Conservation (phyloP, 352 stramenopile genomes). For the Achlya hypogyna region DNA sequence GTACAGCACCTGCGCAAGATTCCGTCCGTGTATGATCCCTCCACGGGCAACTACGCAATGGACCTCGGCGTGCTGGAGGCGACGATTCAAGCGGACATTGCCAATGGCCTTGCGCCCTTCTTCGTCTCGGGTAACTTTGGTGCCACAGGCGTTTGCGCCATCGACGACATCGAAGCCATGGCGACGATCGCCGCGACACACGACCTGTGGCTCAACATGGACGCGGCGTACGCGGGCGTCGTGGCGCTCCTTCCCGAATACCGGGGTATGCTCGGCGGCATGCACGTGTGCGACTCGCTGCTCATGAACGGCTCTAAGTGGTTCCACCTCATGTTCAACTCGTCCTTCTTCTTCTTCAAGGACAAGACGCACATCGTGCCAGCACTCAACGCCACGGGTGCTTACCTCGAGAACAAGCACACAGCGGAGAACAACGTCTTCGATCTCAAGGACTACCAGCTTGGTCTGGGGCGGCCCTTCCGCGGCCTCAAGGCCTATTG, state of each 20-base stretch:
- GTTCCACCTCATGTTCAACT: conserved; percentile 58
- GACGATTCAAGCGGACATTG: conserved; percentile 25
- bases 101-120: conserved; percentile 44
- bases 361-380: conserved; percentile 43
- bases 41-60: conserved; percentile 55
- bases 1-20: conserved; percentile 46
- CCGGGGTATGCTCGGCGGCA: conserved; percentile 37
- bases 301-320: conserved; percentile 74
- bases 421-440: conserved; percentile 26
- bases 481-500: conserved; percentile 65
- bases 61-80: conserved; percentile 20
- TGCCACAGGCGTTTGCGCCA: conserved; percentile 48
- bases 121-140: conserved; percentile 50
- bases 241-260: conserved; percentile 47
- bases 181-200: conserved; percentile 30
- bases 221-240: conserved; percentile 51
- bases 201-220: conserved; percentile 51
- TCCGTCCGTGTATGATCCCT: conserved; percentile 35
- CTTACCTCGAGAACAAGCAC: conserved; percentile 72
- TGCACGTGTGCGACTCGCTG: conserved; percentile 56
- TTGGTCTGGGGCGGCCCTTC: conserved; percentile 57
- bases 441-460: conserved; percentile 73
- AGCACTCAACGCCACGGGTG: conserved; percentile 43
- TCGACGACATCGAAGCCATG: conserved; percentile 43
- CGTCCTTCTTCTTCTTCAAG: conserved; percentile 52